These are phyloP conservation scores for Solanum paucissectum DNA, from an alignment of 257 asterid species.

Conservation along the genomic window DNA sequence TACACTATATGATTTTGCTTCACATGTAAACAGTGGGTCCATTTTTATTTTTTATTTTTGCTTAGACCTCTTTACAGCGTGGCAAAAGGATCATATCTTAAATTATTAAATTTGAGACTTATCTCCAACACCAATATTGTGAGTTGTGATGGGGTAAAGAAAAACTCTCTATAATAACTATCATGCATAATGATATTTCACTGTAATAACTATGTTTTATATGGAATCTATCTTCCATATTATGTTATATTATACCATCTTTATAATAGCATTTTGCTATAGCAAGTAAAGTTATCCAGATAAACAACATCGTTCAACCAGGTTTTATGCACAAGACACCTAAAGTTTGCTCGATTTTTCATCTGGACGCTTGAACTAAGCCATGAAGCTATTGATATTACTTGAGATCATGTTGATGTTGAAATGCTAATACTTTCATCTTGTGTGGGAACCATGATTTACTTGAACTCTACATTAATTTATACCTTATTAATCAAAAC, in stretches of 20 bases:
- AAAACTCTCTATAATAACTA: not conserved
- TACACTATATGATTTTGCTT: not conserved
- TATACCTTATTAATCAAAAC: not conserved
- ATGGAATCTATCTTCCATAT: not conserved
- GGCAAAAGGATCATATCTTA: not conserved
- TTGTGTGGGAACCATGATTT: not conserved
- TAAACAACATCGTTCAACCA: not conserved
- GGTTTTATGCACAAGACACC: too few relatives aligned
- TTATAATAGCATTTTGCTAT: not conserved
- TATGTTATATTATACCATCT: not conserved
- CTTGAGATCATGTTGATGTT: not conserved
- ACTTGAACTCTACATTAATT: not conserved
- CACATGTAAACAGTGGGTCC: not conserved
- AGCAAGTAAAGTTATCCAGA: not conserved
- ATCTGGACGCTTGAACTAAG: not conserved
- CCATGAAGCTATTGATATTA: not conserved
- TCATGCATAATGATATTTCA: not conserved
- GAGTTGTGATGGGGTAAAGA: not conserved
- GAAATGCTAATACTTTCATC: not conserved
- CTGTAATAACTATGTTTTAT: too few relatives aligned
- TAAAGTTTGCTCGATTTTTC: not conserved
- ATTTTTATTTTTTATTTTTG: not conserved
- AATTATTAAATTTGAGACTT: not conserved
- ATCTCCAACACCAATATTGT: not conserved
- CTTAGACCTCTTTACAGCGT: not conserved